Evolutionary conservation across 805 yeast genomes (phyloP).

Genomic region (Wickerhamomyces xylosicus): DNA sequence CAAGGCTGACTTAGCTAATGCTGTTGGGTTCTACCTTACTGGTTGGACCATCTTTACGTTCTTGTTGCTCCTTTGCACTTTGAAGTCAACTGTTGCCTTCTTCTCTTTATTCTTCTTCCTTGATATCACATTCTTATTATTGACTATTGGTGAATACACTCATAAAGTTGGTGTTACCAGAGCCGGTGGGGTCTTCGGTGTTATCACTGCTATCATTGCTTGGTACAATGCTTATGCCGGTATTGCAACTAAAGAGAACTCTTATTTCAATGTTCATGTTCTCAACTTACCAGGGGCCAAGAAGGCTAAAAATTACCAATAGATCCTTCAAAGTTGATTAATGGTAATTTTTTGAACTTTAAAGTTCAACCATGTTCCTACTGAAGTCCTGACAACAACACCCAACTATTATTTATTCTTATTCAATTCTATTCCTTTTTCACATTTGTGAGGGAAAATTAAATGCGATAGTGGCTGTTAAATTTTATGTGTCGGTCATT

Average conservation of each 20-base stretch:
- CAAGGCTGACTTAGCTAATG: slow-evolving; percentile 29
- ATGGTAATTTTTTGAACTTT: no score
- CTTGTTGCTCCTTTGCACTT: slow-evolving; percentile 40
- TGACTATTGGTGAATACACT: slow-evolving; percentile 41
- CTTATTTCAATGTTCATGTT: slow-evolving; percentile 25
- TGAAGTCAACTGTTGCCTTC: slow-evolving; percentile 58
- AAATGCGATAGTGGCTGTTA: no score
- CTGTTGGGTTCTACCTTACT: slow-evolving; percentile 47
- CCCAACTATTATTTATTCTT: no score
- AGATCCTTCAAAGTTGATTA: no score
- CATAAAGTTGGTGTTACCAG: slow-evolving; percentile 28
- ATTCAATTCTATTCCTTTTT: no score
- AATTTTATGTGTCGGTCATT: no score
- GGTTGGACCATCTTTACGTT: slow-evolving; percentile 60
- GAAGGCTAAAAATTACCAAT: not conserved
- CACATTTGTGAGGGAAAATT: no score
- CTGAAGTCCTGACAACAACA: no score
- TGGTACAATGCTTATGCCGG: slow-evolving; percentile 58
- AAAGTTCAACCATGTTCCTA: no score
- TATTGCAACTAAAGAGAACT: slow-evolving; percentile 46
- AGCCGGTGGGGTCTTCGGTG: slow-evolving; percentile 50
- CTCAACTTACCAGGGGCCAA: slow-evolving; percentile 23
- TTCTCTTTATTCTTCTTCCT: slow-evolving; percentile 44
- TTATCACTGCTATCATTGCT: slow-evolving; percentile 41
- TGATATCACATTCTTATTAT: slow-evolving; percentile 42